Base-by-base conservation (phyloP, 2,329 filamentous ascomycete species). In the Neofusicoccum kwambonambiense region DNA sequence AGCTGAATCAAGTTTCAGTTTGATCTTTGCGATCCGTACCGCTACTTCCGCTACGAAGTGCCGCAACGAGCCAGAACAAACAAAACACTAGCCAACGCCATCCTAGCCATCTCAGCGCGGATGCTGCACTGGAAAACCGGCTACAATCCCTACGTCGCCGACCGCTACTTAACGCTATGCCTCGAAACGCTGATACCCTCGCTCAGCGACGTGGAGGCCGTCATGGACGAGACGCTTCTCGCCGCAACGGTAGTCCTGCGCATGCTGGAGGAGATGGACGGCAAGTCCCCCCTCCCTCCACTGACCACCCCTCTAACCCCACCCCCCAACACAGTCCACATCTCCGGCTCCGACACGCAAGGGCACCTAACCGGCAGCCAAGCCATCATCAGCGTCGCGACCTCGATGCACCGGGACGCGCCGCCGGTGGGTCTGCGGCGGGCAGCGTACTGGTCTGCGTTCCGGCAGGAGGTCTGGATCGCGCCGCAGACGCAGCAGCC, bases 231-330 rank as follows among this genome's bases (percentile, higher is more conserved):
- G 62, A 74, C 76, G 34, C 70, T 80, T 1, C 69, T 80, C 22
- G 76, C 78, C 44, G 78, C 78, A 1, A 79, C 78, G 1, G 75
- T 80, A 12, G 77, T 80, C 22, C 64, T 80, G 11, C 72, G 78
- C 11, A 68, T 79, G 9, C 68, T 79, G 22, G 78, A 80, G 66
- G 78, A 80, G 62, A 79, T 78, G 70, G 78, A 79, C 57, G 78
- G 73, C 74, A 65, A 17, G 62, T 54, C 12, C 9, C 37, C 31
- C 7, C 42, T 8, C 15, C 19, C 31, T 39, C 34, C 44, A 15
- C 58, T 47, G 39, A 5, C 27, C 27, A 7, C 27, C 27, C 27
- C 4, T 7, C 27, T 17, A 37, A 35, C 19, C 50, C 3, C 2
- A 13, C 27, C 11, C 12, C 27, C 1, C 5, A 35, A 2, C 60